Evolutionary conservation across 225 moss, liverwort and hornwort genomes (phyloP).

Genomic region (Sphagnum contortum): DNA sequence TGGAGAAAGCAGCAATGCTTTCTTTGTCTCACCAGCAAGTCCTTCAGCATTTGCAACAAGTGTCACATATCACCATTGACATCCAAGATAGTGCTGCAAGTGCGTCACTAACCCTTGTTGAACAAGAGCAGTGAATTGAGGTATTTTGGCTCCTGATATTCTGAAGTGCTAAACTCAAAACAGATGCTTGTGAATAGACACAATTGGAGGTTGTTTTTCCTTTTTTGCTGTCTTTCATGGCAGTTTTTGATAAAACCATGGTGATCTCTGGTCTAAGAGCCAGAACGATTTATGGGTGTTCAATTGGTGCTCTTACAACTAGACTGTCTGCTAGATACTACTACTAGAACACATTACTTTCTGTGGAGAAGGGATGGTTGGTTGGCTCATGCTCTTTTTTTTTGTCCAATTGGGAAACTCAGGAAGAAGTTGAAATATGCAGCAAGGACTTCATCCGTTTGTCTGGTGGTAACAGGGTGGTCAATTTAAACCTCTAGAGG

Average conservation of each 20-base stretch:
- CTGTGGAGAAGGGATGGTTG: no score
- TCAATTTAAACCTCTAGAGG: no score
- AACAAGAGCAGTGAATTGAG: not conserved
- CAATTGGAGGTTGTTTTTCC: not conserved
- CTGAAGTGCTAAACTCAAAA: not conserved
- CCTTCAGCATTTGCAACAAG: slow-evolving; percentile 36
- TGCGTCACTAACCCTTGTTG: slow-evolving; percentile 1
- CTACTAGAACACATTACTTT: no score
- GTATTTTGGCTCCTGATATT: not conserved
- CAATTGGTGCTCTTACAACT: not conserved
- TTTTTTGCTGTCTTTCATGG: not conserved
- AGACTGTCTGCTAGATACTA: no score
- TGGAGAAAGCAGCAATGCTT: slow-evolving; percentile 44
- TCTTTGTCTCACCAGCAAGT: slow-evolving; percentile 50
- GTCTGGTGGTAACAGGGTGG: no score
- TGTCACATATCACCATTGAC: slow-evolving; percentile 7
- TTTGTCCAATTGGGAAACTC: not conserved
- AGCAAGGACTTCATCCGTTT: not conserved
- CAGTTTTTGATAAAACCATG: no score
- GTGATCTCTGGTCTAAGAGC: no score
- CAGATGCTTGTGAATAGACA: no score
- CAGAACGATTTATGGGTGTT: no score
- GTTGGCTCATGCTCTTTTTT: no score
- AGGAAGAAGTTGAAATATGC: not conserved
- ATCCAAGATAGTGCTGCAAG: slow-evolving; percentile 3